A percentile compares a stretch with the other conserved stretches of the same genome.
These are phyloP conservation scores for Teratosphaeria epicoccoides DNA, from an alignment of 2,329 filamentous ascomycete species.

Conservation along the genomic window DNA sequence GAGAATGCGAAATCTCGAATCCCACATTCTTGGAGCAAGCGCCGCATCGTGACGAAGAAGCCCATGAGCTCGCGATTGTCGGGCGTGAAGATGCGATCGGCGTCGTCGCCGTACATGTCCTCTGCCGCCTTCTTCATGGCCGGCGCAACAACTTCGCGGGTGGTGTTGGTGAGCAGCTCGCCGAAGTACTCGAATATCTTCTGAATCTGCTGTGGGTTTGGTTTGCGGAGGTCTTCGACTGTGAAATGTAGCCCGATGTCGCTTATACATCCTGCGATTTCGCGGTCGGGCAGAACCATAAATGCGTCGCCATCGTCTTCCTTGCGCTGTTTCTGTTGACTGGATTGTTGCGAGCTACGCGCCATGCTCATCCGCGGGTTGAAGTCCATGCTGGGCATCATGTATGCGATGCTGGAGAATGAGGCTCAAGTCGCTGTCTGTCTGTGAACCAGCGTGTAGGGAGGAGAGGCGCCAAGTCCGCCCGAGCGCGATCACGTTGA, in stretches of 20 bases:
- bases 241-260: constrained; percentile 90
- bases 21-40: constrained; percentile 72
- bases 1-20: constrained; percentile 89
- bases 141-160: constrained; percentile 83
- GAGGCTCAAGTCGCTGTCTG: not conserved
- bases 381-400: constrained; percentile 35
- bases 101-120: constrained; percentile 71
- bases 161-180: constrained; percentile 85
- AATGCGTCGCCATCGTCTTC: constrained; percentile 39
- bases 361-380: constrained; percentile 43
- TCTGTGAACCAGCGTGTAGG: not conserved
- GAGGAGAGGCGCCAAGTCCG: not conserved
- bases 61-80: constrained; percentile 93
- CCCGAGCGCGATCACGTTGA: not conserved
- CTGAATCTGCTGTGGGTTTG: constrained; percentile 87
- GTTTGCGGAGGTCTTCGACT: constrained; percentile 79
- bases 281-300: constrained; percentile 50
- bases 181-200: constrained; percentile 98
- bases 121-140: constrained; percentile 89
- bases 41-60: constrained; percentile 77
- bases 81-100: constrained; percentile 64
- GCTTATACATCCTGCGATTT: constrained; percentile 94
- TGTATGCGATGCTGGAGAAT: not conserved
- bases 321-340: constrained; percentile 31
- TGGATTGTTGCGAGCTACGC: constrained; percentile 28